Evolutionary conservation across 2,329 filamentous ascomycete species (phyloP).

Genomic region (Sarocladium brachiariae): DNA sequence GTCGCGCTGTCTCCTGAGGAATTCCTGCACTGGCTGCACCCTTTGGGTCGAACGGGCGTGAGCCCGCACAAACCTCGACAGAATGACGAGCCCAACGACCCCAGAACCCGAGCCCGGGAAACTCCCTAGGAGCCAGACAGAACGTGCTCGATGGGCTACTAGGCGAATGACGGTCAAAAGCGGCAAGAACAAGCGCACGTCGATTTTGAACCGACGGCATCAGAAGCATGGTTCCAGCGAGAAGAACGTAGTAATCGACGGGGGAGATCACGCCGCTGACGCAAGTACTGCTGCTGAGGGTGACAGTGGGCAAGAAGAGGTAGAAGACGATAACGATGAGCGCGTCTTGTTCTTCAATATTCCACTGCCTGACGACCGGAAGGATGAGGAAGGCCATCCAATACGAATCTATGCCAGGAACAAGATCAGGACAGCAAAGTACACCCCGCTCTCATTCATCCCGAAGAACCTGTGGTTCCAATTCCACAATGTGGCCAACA

Average conservation of each 20-base stretch:
- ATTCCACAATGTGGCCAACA: slow-evolving; percentile 97
- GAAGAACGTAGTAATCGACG: slow-evolving; percentile 49
- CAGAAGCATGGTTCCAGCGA: slow-evolving; percentile 54
- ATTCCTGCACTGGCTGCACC: background rate
- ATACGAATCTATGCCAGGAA: slow-evolving; percentile 69
- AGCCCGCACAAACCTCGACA: background rate
- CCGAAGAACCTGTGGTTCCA: slow-evolving; percentile 97
- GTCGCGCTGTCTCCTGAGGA: background rate
- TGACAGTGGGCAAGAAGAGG: slow-evolving; percentile 27
- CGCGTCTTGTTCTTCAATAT: slow-evolving; percentile 79
- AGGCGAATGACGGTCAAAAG: slow-evolving; percentile 72
- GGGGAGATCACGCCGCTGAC: slow-evolving; percentile 22
- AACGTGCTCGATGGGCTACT: slow-evolving; percentile 93
- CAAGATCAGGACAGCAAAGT: slow-evolving; percentile 97
- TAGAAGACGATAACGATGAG: slow-evolving; percentile 32
- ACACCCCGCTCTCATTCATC: slow-evolving; percentile 88
- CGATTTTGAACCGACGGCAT: slow-evolving; percentile 71
- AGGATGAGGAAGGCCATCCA: slow-evolving; percentile 76
- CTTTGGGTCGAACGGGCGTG: slow-evolving; percentile 4
- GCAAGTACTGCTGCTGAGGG: slow-evolving; percentile 16
- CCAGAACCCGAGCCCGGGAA: slow-evolving; percentile 8
- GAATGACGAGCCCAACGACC: slow-evolving; percentile 15
- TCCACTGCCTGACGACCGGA: slow-evolving; percentile 64
- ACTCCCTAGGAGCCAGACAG: slow-evolving; percentile 36
- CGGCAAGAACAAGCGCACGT: slow-evolving; percentile 71